Base-by-base conservation (phyloP, 1,284 basidiomycete genomes). In the Malassezia globosa region DNA sequence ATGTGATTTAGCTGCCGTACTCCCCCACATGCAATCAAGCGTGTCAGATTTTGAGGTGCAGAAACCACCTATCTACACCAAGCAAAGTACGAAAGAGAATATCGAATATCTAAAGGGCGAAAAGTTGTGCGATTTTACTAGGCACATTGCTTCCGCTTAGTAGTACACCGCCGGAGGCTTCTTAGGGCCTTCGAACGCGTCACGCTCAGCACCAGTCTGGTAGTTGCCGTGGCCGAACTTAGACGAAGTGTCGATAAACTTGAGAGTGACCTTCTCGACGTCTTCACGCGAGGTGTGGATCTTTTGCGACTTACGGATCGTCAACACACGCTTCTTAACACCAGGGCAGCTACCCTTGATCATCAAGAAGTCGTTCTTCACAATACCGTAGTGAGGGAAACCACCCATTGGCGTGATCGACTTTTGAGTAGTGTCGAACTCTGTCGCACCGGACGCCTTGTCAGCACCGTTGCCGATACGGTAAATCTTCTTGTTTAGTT, bases 341-440 rank as follows among this genome's bases (percentile, higher is more conserved):
- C 92, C 92, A 58, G 87, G 86, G 69, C 89, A 81, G 51, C 83
- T 87, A 22, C 63, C 63, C 56, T 58, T 56, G 54, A 96, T 78
- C 77, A 96, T 83, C 70, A 97, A 76, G 78, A 84, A 97, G 77
- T 97, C 94, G 79, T 95, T 90, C 80, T 87, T 90, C 77, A 97
- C 84, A 72, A 94, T 80, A 81, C 92, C 92, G 76, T 94, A 97
- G 77, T 90, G 88, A 53, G 89, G 88, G 83, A 94, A 99, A 73
- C 92, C 94, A 77, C 94, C 94, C 81, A 97, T 82, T 48, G 94
- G 94, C 59, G 87, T 99, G 76, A 99, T 96, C 57, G 77, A 65
- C 80, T 97, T 97, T 78, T 66, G 57, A 37, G 67, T 68, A 16
- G 61, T 63, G 66, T 71, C 68, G 37, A 68, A 68, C 42, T 69